Evolutionary conservation across 345 rosid genomes (phyloP).

Genomic region (Ceriops zippeliana): DNA sequence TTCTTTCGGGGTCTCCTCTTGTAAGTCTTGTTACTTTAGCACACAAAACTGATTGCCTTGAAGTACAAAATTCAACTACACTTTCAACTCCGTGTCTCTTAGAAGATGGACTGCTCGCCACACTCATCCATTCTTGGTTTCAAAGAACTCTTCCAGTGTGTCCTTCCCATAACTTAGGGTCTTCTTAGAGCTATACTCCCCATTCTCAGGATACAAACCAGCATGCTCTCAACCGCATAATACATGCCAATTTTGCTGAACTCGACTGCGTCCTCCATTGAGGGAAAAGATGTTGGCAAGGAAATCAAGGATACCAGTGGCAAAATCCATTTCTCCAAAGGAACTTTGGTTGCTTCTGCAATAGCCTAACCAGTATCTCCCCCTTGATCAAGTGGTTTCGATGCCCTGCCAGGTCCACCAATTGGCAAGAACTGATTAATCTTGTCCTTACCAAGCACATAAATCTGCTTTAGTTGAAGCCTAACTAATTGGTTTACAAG

Average conservation of each 20-base stretch:
- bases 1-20: too few relatives aligned
- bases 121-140: slow-evolving; percentile 80
- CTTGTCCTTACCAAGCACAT: slow-evolving; percentile 68
- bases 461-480: slow-evolving; percentile 73
- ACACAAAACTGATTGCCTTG: slow-evolving; percentile 18
- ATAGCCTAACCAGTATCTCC: slow-evolving; percentile 60
- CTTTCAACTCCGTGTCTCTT: slow-evolving; percentile 11
- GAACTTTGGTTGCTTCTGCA: slow-evolving; percentile 75
- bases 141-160: slow-evolving; percentile 80
- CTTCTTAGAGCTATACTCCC: slow-evolving; percentile 73
- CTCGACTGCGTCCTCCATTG: slow-evolving; percentile 83
- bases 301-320: slow-evolving; percentile 60
- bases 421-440: slow-evolving; percentile 69
- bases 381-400: slow-evolving; percentile 87
- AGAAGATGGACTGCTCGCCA: slow-evolving; percentile 79
- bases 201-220: slow-evolving; percentile 77
- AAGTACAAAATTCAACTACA: slow-evolving; percentile 9
- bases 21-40: too few relatives aligned
- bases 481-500: slow-evolving; percentile 85
- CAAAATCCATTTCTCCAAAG: slow-evolving; percentile 86
- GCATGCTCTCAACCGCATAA: slow-evolving; percentile 92
- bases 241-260: slow-evolving; percentile 91
- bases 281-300: slow-evolving; percentile 65
- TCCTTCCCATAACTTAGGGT: slow-evolving; percentile 91
- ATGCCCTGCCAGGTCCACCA: slow-evolving; percentile 90